A percentile compares a stretch with the other conserved stretches of the same genome.
Evolutionary conservation across 1,284 basidiomycete species (phyloP).

Genomic region (Puccinia coronata): DNA sequence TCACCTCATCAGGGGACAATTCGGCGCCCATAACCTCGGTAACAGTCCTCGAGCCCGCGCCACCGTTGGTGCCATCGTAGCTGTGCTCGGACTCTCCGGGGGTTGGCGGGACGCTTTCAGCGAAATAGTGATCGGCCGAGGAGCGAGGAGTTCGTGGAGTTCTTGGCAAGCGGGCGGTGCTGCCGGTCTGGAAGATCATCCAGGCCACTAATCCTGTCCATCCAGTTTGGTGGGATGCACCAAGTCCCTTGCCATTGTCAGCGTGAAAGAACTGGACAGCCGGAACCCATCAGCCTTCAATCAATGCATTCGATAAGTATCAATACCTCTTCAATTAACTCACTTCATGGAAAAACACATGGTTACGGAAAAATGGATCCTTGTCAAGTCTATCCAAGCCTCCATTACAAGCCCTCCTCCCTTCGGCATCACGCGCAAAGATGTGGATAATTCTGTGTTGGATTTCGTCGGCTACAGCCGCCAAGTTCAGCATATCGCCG

Average conservation of each 20-base stretch:
- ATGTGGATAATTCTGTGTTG: constrained; percentile 97
- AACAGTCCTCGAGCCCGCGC: neutral
- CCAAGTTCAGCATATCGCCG: constrained; percentile 90
- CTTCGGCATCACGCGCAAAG: constrained; percentile 83
- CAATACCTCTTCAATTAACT: constrained; percentile 52
- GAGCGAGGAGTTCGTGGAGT: constrained; percentile 73
- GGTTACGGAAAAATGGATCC: constrained; percentile 95
- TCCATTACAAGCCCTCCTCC: constrained; percentile 84
- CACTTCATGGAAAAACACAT: constrained; percentile 91
- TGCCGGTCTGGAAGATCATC: constrained; percentile 54
- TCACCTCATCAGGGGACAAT: constrained; percentile 49
- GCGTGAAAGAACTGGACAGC: constrained; percentile 82
- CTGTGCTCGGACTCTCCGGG: constrained; percentile 46
- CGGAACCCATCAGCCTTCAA: constrained; percentile 12
- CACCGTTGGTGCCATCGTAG: constrained; percentile 21
- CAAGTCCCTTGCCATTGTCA: constrained; percentile 84
- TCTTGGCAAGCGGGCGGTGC: constrained; percentile 55
- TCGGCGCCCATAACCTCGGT: constrained; percentile 24
- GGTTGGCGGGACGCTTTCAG: constrained; percentile 61
- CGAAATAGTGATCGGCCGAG: constrained; percentile 89
- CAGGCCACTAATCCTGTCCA: constrained; percentile 66
- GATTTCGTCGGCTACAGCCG: constrained; percentile 89
- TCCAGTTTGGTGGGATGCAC: constrained; percentile 95
- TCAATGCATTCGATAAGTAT: neutral
- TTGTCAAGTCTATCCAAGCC: constrained; percentile 81